Conservation (phyloP, 2,329 filamentous ascomycete genomes). For the Botryosphaeria dothidea region DNA sequence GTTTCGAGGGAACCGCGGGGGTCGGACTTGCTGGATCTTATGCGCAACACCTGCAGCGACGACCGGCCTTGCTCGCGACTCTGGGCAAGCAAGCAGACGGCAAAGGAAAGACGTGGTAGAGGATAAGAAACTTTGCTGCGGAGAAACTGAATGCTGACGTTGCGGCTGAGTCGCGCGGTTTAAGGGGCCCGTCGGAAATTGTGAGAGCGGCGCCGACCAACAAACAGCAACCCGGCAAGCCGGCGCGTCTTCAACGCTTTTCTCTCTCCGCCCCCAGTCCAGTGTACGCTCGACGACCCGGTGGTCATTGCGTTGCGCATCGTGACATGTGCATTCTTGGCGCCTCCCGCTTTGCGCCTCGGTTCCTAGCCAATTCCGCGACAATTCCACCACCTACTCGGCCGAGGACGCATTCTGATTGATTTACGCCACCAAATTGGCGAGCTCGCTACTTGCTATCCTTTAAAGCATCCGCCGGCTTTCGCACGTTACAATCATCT, state of each 20-base stretch:
- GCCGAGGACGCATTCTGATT: background rate
- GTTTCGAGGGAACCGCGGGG: background rate
- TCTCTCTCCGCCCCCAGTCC: background rate
- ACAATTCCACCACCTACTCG: background rate
- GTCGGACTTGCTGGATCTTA: constrained; percentile 4
- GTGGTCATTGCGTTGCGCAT: constrained; percentile 6
- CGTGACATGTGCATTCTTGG: constrained; percentile 13
- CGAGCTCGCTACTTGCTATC: background rate
- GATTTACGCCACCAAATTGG: background rate
- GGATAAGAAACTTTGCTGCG: constrained; percentile 13
- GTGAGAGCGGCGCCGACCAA: constrained; percentile 14
- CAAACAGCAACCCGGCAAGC: constrained; percentile 8
- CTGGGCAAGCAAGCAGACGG: background rate
- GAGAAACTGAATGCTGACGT: constrained; percentile 7
- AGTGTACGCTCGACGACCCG: background rate
- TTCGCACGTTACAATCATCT: background rate
- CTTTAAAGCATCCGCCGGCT: background rate
- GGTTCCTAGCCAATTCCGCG: background rate
- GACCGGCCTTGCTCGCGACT: constrained; percentile 3
- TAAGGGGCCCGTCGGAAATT: constrained; percentile 17
- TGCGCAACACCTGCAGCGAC: constrained; percentile 6
- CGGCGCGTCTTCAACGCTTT: constrained; percentile 17
- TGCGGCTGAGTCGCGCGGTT: constrained; percentile 18
- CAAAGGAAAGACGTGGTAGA: constrained; percentile 11
- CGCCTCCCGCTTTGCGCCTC: background rate